A percentile compares a stretch with the other conserved stretches of the same genome.
phyloP scores from a whole-genome alignment of 495 filamentous ascomycete genomes.

The Penicillium malachiteum region DNA sequence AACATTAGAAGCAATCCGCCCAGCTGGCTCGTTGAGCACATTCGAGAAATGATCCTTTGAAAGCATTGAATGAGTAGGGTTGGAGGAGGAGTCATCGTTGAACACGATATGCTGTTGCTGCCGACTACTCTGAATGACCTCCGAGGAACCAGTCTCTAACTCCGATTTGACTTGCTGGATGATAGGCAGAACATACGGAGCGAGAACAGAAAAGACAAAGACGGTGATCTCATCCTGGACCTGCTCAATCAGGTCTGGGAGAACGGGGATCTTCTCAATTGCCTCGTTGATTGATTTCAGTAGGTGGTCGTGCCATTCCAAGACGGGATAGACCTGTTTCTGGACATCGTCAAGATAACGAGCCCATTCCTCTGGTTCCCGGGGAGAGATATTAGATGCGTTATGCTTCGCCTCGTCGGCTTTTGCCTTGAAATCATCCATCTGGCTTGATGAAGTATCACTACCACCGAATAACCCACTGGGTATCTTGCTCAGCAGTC shows the following conservation, averaged over 20 bases:
- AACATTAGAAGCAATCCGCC: conserved; percentile 72
- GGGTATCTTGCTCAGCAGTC: conserved; percentile 75
- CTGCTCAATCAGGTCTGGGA: conserved; percentile 76
- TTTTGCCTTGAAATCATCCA: conserved; percentile 65
- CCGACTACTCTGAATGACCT: conserved; percentile 78
- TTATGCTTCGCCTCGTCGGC: conserved; percentile 55
- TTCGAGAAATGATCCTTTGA: conserved; percentile 92
- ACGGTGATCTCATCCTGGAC: conserved; percentile 75
- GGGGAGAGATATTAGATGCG: conserved; percentile 60
- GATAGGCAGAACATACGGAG: conserved; percentile 81
- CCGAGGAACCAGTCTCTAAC: conserved; percentile 76
- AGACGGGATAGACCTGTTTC: conserved; percentile 75
- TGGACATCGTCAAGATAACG: conserved; percentile 62
- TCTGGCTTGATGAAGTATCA: conserved; percentile 59
- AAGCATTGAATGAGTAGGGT: conserved; percentile 95
- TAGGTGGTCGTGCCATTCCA: conserved; percentile 85
- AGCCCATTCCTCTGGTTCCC: conserved; percentile 74
- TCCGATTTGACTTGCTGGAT: conserved; percentile 82
- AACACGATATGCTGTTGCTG: conserved; percentile 84
- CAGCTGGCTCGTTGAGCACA: conserved; percentile 83
- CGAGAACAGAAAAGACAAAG: conserved; percentile 83
- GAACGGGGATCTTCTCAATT: conserved; percentile 75
- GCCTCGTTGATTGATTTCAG: conserved; percentile 74
- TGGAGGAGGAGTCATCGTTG: conserved; percentile 66
- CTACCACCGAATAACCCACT: conserved; percentile 69